Percentiles rank a stretch among this genome's conserved stretches.
Evolutionary conservation across 768 basidiomycete genomes (phyloP).

Genomic region (Pisolithus microcarpus): DNA sequence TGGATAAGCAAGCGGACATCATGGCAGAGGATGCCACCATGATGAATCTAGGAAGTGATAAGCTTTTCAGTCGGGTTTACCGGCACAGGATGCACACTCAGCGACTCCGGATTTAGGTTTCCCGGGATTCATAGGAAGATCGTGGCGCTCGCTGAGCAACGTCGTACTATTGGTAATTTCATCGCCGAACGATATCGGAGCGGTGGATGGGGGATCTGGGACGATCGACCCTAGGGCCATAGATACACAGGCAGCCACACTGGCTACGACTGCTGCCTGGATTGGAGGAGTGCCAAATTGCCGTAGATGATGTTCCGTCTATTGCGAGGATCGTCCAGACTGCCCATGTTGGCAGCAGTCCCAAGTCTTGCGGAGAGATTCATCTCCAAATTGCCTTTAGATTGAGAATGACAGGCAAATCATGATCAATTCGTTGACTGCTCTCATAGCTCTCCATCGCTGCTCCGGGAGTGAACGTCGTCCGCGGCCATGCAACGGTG

Average conservation of each 20-base stretch:
- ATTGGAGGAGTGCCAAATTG: conserved; percentile 86
- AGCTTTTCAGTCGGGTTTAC: conserved; percentile 2
- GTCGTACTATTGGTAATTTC: conserved; percentile 9
- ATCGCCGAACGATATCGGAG: conserved; percentile 5
- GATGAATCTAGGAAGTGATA: conserved; percentile 46
- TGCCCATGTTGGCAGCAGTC: conserved; percentile 90
- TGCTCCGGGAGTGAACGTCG: conserved; percentile 23
- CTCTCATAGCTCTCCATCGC: conserved; percentile 84
- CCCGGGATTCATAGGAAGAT: conserved; percentile 19
- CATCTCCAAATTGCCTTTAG: conserved; percentile 99
- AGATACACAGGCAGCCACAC: conserved; percentile 73
- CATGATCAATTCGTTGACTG: conserved; percentile 93
- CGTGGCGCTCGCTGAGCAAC: conserved; percentile 15
- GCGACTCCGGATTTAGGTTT: conserved; percentile 31
- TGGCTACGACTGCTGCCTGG: conserved; percentile 85
- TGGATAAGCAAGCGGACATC: conserved; percentile 73
- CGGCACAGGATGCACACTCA: conserved; percentile 26
- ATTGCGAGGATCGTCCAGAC: conserved; percentile 65
- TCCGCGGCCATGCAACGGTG: conserved; percentile 3
- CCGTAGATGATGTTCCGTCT: conserved; percentile 67
- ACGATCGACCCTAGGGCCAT: conserved; percentile 64
- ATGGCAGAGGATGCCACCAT: conserved; percentile 75
- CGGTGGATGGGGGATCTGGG: conserved; percentile 26
- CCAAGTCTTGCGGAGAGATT: conserved; percentile 93
- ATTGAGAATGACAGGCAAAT: conserved; percentile 88